Base-by-base conservation (phyloP, 2,329 filamentous ascomycete genomes). In the Fusarium mundagurra region DNA sequence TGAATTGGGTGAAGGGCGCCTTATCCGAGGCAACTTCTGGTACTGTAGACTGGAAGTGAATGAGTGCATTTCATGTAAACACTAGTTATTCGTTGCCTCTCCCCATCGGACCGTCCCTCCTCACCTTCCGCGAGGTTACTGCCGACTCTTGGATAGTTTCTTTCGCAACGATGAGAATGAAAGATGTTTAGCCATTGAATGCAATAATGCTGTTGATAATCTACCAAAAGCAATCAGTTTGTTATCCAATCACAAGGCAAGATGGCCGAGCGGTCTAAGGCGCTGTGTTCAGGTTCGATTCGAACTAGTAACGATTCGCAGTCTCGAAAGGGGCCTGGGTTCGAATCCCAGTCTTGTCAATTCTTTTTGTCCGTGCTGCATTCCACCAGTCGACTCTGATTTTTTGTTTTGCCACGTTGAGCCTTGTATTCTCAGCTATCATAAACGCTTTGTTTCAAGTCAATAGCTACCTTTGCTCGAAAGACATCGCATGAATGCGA, bases 161-260 rank as follows among this genome's bases (percentile, higher is more conserved):
- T n/a, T 24, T n/a, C 17, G 17, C 14, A 33, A 14, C 16, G 8
- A 18, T 33, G 16, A 24, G 48, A 20, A 17, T 34, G 12, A 34
- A 4, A 33, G 12, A 34, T 34, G 9, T 14, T 22, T 48, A 14
- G 27, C 20, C 27, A 22, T 45, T 13, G 27, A 5, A 10, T 14
- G 8, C 8, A 9, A 11, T 11, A 3, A 1, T 20, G 4, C 1
- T 51, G 12, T 8, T 20, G 0, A 51, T 51, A 0, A 6, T 1
- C 0, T 4, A 24, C 3, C 1, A 8, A 0, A 11, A 17, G 6
- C 5, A 1, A 0, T 3, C 3, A 12, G 4, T 5, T 1, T 3
- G 9, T 13, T 11, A 59, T 51, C 57, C 57, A 59, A 59, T 59
- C 57, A 59, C 12, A 50, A 59, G 57, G 57, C 57, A 59, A 59